These are phyloP conservation scores for Theileria equi DNA, from an alignment of 169 alveolate species.

Conservation along the genomic window DNA sequence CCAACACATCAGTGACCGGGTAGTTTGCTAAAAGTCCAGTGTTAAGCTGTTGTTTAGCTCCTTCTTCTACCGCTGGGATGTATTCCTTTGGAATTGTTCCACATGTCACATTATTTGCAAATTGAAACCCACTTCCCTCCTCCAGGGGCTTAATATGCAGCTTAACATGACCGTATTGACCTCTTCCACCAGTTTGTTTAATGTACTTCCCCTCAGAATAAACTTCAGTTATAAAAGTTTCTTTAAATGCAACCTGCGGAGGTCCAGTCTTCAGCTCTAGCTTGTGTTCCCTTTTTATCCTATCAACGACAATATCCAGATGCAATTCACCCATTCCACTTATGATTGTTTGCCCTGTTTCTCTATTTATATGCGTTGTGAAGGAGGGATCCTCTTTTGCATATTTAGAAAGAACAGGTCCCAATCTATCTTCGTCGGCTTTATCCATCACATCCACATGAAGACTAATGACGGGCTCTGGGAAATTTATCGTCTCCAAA, in stretches of 20 bases:
- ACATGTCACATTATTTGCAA: conserved; percentile 76
- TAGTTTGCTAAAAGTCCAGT: conserved; percentile 78
- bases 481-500: conserved; percentile 79
- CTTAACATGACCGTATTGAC: conserved; percentile 84
- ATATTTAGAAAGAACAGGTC: conserved; percentile 73
- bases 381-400: conserved; percentile 81
- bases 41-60: conserved; percentile 72
- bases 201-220: conserved; percentile 77
- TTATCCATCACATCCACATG: conserved; percentile 66
- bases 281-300: conserved; percentile 86
- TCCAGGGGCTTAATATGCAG: conserved; percentile 79
- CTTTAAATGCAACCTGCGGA: conserved; percentile 90
- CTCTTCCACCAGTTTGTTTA: conserved; percentile 87
- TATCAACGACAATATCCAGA: conserved; percentile 89
- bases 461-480: conserved; percentile 80
- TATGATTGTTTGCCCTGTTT: conserved; percentile 80
- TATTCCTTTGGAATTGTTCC: conserved; percentile 83
- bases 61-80: conserved; percentile 80
- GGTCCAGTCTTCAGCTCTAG: conserved; percentile 83
- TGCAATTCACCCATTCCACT: conserved; percentile 95
- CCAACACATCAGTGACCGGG: conserved; percentile 78
- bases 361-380: conserved; percentile 73
- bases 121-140: conserved; percentile 75
- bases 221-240: conserved; percentile 71
- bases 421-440: conserved; percentile 75